Base-by-base conservation (phyloP, 495 filamentous ascomycete genomes). In the Terfezia claveryi region DNA sequence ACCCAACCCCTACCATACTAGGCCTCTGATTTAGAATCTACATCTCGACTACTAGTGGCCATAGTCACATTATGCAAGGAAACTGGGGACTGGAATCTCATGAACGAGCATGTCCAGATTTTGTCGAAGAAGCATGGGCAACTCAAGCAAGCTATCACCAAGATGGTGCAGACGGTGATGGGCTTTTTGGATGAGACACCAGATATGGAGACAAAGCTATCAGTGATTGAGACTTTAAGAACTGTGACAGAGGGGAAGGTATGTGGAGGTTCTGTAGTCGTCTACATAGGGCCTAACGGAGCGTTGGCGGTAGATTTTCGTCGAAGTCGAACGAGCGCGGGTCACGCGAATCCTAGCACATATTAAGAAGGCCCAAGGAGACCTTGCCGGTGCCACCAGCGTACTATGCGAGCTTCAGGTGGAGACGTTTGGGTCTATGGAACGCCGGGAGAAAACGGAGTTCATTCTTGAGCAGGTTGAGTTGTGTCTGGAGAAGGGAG, bases 71-170 rank as follows among this genome's bases (percentile, higher is more conserved):
- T 96, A 71, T 87, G 86, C 74, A 94, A 94, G 71, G 76, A 94
- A 68, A 76, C 84, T 55, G 82, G 80, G 58, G 85, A 96, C 63
- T 98, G 91, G 91, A 76, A 75, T 60, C 70, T 96, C 58, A 76
- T 98, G 63, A 96, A 92, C 65, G 91, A 98, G 70, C 89, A 98
- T 69, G 85, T 94, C 56, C 75, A 94, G 52, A 75, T 94, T 51
- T 78, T 96, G 50, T 94, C 89, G 58, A 96, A 95, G 80, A 98
- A 98, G 73, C 91, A 98, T 85, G 84, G 87, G 62, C 91, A 98
- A 72, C 88, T 98, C 69, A 95, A 95, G 69, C 92, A 95, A 72
- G 91, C 91, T 62, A 87, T 84, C 58, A 96, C 91, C 59, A 89
- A 87, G 75, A 98, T 98, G 91, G 91, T 98, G 49, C 91, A 96